Evolutionary conservation across 257 asterid genomes (phyloP), one percentile per base, ranked within the genome.

Genomic region (Scutellaria galericulata): DNA sequence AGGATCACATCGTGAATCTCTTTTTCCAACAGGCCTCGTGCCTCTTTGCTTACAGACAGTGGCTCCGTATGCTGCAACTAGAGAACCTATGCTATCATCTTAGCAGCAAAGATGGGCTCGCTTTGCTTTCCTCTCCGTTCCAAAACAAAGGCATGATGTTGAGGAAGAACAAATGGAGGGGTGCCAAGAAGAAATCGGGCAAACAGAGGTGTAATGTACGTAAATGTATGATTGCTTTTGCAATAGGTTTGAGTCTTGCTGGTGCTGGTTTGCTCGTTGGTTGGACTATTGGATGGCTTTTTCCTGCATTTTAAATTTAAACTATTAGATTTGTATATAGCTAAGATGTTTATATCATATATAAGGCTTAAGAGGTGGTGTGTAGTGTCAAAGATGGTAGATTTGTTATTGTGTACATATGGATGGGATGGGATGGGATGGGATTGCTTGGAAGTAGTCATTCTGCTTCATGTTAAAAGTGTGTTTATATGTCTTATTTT

Each of bases 251-350:
- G 71, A 68, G 88, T 53, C 91, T 88, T 71, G 95, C 87, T 39
- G 86, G 95, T 64, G 86, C 91, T 77, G 95, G 95, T 60, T 83
- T 88, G 60, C 75, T 88, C 2, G 84, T 86, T 3, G 95, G 95
- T 52, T 88, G 89, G 95, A 84, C 91, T 65, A 62, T 86, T 46
- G 90, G 87, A 5, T 88, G 91, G 88, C 75, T 88, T 65, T 84
- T 88, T 72, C 84, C 86, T 48, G 82, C 87, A 52, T 8, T 71
- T 12, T 83, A 74, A 72, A 50, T 71, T 12, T 83, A 74, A 72
- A 50, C 18, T 47, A 42, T 5, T 48, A 5, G 55, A 14, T 54
- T 4, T 50, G 18, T 63, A 39, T 64, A 10, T 42, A 57, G 1
- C 13, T 39, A 46, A n/a, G 51, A n/a, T 50, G 47, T 35, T 31